Conservation (phyloP, 2,329 filamentous ascomycete genomes). For the Ophiostoma novo-ulmi region DNA sequence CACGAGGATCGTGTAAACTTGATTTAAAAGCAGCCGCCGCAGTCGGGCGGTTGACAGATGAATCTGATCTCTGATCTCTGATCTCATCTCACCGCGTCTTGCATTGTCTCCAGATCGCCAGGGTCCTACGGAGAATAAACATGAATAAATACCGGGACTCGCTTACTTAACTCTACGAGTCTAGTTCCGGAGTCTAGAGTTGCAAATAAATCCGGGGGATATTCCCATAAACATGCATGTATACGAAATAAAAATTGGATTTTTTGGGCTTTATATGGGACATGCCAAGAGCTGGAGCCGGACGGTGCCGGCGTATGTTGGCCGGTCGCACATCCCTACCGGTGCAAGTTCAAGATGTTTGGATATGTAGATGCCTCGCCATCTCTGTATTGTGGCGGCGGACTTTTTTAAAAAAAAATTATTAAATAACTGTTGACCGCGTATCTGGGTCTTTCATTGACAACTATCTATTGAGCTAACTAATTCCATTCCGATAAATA, state of each 20-base stretch:
- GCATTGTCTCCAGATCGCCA: not conserved
- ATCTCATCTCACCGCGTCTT: not conserved
- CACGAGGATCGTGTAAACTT: not conserved
- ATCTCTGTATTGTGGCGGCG: too few relatives aligned
- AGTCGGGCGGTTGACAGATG: not conserved
- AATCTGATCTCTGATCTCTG: not conserved
- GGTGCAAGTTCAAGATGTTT: not conserved
- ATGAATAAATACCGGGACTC: not conserved
- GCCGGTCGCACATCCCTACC: not conserved
- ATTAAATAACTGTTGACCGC: too few relatives aligned
- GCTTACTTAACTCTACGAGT: not conserved
- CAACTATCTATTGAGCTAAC: too few relatives aligned
- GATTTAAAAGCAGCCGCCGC: not conserved
- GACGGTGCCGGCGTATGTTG: not conserved
- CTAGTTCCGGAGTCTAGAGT: not conserved
- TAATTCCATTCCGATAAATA: too few relatives aligned
- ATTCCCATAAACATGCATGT: not conserved
- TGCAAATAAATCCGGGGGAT: not conserved
- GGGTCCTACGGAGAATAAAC: constrained; percentile 9
- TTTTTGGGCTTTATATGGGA: not conserved
- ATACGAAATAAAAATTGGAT: not conserved
- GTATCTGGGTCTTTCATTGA: too few relatives aligned
- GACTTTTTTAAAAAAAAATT: too few relatives aligned
- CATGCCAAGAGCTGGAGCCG: constrained; percentile 2
- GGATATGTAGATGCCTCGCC: not conserved